Conservation (phyloP, 2,329 filamentous ascomycete genomes). For the Emergomyces pasteurianus region DNA sequence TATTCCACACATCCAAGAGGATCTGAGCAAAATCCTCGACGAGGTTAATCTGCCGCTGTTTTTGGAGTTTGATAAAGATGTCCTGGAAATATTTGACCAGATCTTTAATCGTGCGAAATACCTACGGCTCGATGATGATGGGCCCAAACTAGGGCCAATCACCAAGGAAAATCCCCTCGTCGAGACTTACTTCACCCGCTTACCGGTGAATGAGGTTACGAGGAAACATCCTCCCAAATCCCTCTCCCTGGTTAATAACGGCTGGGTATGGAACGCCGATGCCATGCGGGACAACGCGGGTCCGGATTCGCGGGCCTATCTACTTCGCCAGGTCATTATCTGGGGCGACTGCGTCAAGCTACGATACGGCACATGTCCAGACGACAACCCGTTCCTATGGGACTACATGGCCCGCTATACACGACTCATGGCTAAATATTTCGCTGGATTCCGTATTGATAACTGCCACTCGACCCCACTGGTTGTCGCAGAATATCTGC, state of each 20-base stretch:
- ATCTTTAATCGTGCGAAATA: conserved; percentile 93
- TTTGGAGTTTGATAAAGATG: conserved; percentile 78
- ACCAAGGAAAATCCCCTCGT: conserved; percentile 67
- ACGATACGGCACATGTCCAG: conserved; percentile 65
- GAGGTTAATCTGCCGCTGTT: conserved; percentile 82
- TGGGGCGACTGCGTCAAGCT: conserved; percentile 99
- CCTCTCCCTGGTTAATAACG: conserved; percentile 82
- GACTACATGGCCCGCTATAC: conserved; percentile 92
- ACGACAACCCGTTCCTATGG: conserved; percentile 91
- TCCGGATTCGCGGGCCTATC: conserved; percentile 76
- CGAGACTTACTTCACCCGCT: conserved; percentile 86
- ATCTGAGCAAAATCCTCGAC: conserved; percentile 55
- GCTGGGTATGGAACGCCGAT: conserved; percentile 98
- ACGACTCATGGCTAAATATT: conserved; percentile 83
- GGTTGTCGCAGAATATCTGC: conserved; percentile 84
- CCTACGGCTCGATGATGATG: conserved; percentile 80
- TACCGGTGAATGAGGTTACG: conserved; percentile 68
- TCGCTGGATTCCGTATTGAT: conserved; percentile 90
- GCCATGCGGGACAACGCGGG: conserved; percentile 90
- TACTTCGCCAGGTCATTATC: conserved; percentile 90
- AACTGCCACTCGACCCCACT: conserved; percentile 96
- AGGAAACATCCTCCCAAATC: conserved; percentile 63
- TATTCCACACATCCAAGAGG: conserved; percentile 36
- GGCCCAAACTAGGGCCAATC: conserved; percentile 74
- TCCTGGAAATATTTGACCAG: conserved; percentile 74